phyloP scores from a whole-genome alignment of 495 filamentous ascomycete species.

The Wilcoxina mikolae region DNA sequence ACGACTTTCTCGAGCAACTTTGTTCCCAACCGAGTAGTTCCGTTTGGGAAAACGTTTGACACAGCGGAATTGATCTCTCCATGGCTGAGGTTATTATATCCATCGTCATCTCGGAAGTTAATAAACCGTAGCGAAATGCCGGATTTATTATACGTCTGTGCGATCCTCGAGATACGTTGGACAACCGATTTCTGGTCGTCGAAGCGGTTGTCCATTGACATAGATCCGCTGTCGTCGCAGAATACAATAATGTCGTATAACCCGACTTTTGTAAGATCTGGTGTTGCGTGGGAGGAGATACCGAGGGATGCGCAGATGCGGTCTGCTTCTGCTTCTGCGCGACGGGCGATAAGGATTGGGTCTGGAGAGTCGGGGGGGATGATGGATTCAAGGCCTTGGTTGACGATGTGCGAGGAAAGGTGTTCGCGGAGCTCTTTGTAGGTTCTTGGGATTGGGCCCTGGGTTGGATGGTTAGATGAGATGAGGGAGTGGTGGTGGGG shows the following conservation, averaged over 20 bases:
- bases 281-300: background rate
- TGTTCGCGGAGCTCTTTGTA: background rate
- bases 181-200: background rate
- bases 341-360: background rate
- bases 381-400: background rate
- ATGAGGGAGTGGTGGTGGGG: background rate
- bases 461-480: background rate
- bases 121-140: constrained; percentile 11
- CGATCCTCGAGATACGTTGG: constrained; percentile 1
- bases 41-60: constrained; percentile 40
- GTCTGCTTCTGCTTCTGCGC: constrained; percentile 1
- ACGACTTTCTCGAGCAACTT: constrained; percentile 44
- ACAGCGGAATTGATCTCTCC: constrained; percentile 42
- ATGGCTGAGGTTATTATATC: constrained; percentile 37
- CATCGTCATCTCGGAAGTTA: constrained; percentile 10
- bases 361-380: background rate
- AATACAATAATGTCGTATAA: constrained; percentile 20
- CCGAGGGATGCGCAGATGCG: background rate
- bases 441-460: constrained; percentile 2
- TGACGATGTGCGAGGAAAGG: constrained; percentile 1
- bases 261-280: constrained; percentile 11
- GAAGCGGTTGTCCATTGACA: constrained; percentile 2
- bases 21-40: constrained; percentile 50
- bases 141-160: background rate
- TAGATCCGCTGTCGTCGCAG: constrained; percentile 18